Base-by-base conservation (phyloP, 2,329 filamentous ascomycete genomes). In the Fusarium sp. region DNA sequence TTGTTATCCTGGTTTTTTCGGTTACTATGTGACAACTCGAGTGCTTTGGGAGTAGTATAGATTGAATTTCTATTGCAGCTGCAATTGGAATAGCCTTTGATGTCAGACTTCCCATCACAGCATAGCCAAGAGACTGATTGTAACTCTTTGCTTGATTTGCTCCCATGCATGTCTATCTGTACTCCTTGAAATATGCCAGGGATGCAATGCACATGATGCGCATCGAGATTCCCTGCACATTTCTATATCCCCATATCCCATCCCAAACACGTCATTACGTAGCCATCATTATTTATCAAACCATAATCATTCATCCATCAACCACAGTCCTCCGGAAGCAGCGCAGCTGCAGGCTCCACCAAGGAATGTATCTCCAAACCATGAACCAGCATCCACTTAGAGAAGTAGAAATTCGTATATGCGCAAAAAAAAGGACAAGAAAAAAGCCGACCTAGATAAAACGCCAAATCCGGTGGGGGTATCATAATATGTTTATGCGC, bases 401-500 rank as follows among this genome's bases (percentile, higher is more conserved):
- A 23, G 26, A 58, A 60, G 39, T 30, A 45, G 17, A 57, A 51
- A 53, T 24, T 60, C 48, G 51, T 42, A 49, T 55, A 69, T 56
- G 56, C 54, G 59, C n/a, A n/a, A n/a, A n/a, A n/a, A 45, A 57
- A 50, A 63, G 57, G 26, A 28, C 26, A 28, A 45, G 50, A 50
- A 63, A 63, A 60, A 61, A 30, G 43, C 62, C 68, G 63, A 66
- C 70, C 56, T 64, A 71, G 60, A 56, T 58, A 52, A 58, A 72
- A 72, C 70, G 66, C 70, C 68, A 69, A 67, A 68, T 66, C 55
- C 49, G 60, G 63, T 68, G 62, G 70, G 70, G 70, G 70, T 73
- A 73, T 72, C 70, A 71, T 71, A 56, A 55, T 56, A 71, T 21
- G 40, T 53, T 36, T 36, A 36, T 68, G 69, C 50, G 56, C 30